Evolutionary conservation across 495 filamentous ascomycete genomes (phyloP), one percentile per base, ranked within the genome.

Genomic region (Neurospora cerealis): DNA sequence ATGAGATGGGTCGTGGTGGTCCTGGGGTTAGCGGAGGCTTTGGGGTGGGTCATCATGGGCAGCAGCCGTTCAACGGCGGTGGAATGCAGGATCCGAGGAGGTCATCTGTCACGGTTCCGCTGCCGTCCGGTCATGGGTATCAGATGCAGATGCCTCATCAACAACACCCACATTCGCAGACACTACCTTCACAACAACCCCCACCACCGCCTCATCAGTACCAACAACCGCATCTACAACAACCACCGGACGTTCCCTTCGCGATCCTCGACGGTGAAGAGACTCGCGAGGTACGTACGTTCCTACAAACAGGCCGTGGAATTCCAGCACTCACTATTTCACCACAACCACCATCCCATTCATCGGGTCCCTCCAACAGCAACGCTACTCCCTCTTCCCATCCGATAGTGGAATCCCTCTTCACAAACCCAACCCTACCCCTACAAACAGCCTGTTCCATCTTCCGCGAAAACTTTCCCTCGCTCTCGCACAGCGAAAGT

Each of bases 241-340:
- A 19, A 32, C n/a, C 46, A 19, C 37, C 19, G 1, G 48, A 19
- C 1, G 24, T 10, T 4, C 36, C 37, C 17, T 36, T 72, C 13
- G 77, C 76, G 9, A 40, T 77, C 10, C 24, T 79, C 32, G 77
- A 79, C 60, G 69, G 77, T 2, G 72, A 72, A 2, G 77, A 79
- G 24, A 73, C 70, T 8, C 69, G 42, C 4, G 74, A 73, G 39
- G 73, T 71, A 1, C 34, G 39, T 3, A 72, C 72, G 1, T 79
- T 78, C 36, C 8, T 79, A 28, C 76, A 76, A 71, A 39, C 76
- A 4, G 73, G 70, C 9, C 70, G 71, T n/a, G 77, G 77, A 40
- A 73, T 62, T 8, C 77, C 77, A 3, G 72, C 70, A 9, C 70
- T 79, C 13, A 36, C 54, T 2, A 4, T 66, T 3, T 66, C 54